Evolutionary conservation across 805 yeast genomes (phyloP), one percentile per base, ranked within the genome.

Genomic region (Dipodascus geniculatus): DNA sequence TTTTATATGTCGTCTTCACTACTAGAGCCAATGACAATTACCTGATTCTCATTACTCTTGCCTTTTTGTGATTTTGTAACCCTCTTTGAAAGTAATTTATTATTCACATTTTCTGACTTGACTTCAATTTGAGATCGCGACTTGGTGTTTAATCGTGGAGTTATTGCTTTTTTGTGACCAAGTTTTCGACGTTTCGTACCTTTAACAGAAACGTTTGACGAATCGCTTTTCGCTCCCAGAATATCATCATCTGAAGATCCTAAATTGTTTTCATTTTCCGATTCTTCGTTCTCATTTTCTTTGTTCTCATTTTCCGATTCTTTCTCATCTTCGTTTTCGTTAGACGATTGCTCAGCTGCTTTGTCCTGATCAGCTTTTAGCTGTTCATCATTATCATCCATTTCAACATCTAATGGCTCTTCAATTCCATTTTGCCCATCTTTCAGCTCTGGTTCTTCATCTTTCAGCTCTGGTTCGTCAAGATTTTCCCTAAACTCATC

Each of bases 381-480:
- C n/a, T 28, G 11, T 8, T 28, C 35, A 8, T 28, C 35, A 14
- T 8, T 14, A 38, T 38, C 44, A 17, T n/a, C 19, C 44, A 38
- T 38, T 38, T 38, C 44, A 38, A 38, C 19, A n/a, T 38, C 44
- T n/a, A n/a, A 14, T 6, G 14, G 20, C 14, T 38, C 20, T 9
- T 38, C 19, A 6, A 6, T 17, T n/a, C 8, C 17, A 14, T 38
- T n/a, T 38, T 11, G 8, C 19, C 6, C 44, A n/a, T 9, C 44
- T 28, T 55, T 57, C 19, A 54, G 63, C 11, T 58, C 62, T 3
- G 53, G 57, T 6, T 58, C 56, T 14, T 58, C 58, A 16, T 53
- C 51, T 1, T 47, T 60, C 28, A 53, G 56, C 42, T 58, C 55
- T 1, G 60, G 65, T 3, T 54, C 60, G 14, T 58, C 62, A 20